Evolutionary conservation across 2,329 filamentous ascomycete genomes (phyloP), one percentile per base, ranked within the genome.

Genomic region (Arthroderma sp.): DNA sequence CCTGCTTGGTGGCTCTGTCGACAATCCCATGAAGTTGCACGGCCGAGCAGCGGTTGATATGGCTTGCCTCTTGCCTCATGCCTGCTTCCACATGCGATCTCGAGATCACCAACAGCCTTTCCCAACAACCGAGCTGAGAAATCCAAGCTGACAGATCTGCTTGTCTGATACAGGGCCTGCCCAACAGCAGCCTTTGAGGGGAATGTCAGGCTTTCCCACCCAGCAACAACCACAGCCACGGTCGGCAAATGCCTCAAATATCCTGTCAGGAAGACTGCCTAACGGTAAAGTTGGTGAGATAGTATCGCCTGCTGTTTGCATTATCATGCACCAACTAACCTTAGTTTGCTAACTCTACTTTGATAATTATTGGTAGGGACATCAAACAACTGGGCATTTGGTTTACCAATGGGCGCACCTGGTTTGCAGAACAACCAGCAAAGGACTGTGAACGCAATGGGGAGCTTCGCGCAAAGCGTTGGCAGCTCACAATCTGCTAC

Each of bases 341-440:
- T 38, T 36, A 31, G 27, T 47, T 36, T 42, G 31, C 46, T 47
- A 38, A 48, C 37, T 45, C 8, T 22, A 31, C 33, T n/a, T 41
- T 38, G 7, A 30, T 27, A 27, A 5, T 27, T 27, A n/a, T 27
- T 45, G 46, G 34, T 58, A 70, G 74, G 73, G 43, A 70, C 66
- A 53, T 70, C 69, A 54, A 67, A 72, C 49, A 72, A 72, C 57
- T 78, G 74, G 74, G 73, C 71, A 40, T 77, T 77, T 56, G 72
- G 71, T 40, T 61, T 71, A 44, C 71, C 73, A 37, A 68, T 73
- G 56, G 70, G 69, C 50, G 67, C 71, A 44, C 69, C 71, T 49
- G 69, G 69, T 44, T 60, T 75, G 48, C 66, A 70, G 46, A 67
- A 60, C 49, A 64, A 63, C 49, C 72, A 72, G 57, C 61, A 72